Evolutionary conservation across 768 basidiomycete genomes (phyloP).

Genomic region (Peribolospora kevripleyi): DNA sequence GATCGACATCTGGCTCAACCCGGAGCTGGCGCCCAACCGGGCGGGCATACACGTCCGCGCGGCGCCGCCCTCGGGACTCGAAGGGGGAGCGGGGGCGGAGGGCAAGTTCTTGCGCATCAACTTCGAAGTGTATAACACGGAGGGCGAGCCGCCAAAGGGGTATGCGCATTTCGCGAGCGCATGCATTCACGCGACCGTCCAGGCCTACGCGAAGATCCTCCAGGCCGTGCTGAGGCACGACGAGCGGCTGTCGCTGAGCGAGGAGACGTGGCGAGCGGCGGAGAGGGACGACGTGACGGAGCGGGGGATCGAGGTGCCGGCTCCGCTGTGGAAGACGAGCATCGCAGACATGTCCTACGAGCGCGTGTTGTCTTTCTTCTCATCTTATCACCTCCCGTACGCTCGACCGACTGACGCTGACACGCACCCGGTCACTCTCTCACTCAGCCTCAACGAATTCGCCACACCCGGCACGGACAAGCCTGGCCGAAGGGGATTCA

Average conservation of each 20-base stretch:
- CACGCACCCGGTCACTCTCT: neutral
- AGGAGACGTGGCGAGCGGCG: neutral
- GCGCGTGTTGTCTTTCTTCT: neutral
- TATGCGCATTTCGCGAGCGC: neutral
- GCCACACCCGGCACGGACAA: no score
- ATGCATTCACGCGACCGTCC: neutral
- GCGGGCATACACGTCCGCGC: neutral
- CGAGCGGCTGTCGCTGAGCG: neutral
- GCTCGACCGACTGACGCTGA: neutral
- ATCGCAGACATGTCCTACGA: neutral
- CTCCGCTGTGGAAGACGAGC: neutral
- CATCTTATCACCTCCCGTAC: neutral
- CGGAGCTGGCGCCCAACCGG: neutral
- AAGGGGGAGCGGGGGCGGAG: neutral
- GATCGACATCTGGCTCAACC: conserved; percentile 2
- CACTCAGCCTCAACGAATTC: no score
- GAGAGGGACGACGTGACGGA: neutral
- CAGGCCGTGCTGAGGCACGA: neutral
- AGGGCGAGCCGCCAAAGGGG: neutral
- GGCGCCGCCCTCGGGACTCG: neutral
- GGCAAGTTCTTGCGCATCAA: neutral
- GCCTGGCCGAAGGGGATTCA: no score
- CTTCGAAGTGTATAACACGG: neutral
- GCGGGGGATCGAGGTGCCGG: neutral
- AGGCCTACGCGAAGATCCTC: neutral